These are phyloP conservation scores for Funneliformis geosporum DNA, from an alignment of 192 early-diverging fungal species.

Conservation along the genomic window DNA sequence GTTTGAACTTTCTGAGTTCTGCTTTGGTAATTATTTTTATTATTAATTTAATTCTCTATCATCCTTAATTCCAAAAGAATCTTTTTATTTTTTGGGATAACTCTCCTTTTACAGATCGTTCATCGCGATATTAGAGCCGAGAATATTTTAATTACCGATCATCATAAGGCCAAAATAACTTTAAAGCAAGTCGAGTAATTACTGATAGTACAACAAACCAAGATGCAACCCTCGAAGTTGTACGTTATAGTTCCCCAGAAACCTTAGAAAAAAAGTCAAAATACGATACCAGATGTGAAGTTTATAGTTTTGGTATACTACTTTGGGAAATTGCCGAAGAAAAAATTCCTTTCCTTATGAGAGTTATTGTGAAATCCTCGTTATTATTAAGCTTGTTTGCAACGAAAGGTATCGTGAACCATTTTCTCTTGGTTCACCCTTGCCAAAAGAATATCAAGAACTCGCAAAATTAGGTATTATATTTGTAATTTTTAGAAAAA, in stretches of 20 bases:
- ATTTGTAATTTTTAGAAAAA: too few relatives aligned
- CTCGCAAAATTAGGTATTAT: neutral
- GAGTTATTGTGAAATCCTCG: neutral
- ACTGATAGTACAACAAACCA: neutral
- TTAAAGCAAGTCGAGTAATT: conserved; percentile 32
- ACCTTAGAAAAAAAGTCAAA: neutral
- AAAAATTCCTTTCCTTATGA: conserved; percentile 19
- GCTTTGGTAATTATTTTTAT: neutral
- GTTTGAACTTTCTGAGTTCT: conserved; percentile 44
- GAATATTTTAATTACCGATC: conserved; percentile 18
- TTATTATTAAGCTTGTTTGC: neutral
- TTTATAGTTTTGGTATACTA: too few relatives aligned
- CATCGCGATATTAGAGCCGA: too few relatives aligned
- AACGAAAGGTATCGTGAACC: too few relatives aligned
- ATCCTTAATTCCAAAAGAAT: too few relatives aligned
- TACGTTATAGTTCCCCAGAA: conserved; percentile 26
- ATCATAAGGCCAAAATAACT: conserved; percentile 39
- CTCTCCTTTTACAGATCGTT: too few relatives aligned
- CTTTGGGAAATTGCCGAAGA: conserved; percentile 22
- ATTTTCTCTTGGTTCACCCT: neutral
- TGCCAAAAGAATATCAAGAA: neutral
- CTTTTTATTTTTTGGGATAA: neutral
- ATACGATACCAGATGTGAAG: conserved; percentile 25
- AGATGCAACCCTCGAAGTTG: neutral
- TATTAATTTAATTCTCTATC: neutral